Conservation (phyloP, 768 basidiomycete genomes). For the Pseudohyphozyma bogoriensis region DNA sequence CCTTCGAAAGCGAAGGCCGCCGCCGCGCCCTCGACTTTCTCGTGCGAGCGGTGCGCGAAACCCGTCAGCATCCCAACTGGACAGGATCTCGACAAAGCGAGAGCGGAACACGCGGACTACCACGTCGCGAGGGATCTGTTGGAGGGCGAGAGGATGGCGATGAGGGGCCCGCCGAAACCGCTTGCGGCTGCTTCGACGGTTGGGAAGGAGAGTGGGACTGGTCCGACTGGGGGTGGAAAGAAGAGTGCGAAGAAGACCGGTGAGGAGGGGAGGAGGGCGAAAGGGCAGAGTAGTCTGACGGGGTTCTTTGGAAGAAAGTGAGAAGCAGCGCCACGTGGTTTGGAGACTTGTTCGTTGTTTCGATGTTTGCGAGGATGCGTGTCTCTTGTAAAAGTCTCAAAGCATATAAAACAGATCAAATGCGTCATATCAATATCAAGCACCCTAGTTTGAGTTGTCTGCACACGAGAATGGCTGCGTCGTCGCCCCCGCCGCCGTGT, state of each 20-base stretch:
- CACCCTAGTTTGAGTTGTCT: slow-evolving; percentile 18
- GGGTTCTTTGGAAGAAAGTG: slow-evolving; percentile 15
- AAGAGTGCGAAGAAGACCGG: slow-evolving; percentile 40
- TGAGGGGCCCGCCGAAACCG: too few relatives aligned
- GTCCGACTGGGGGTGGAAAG: slow-evolving; percentile 35
- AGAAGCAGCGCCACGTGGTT: too few relatives aligned
- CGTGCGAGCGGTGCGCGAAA: slow-evolving; percentile 39
- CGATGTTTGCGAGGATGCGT: too few relatives aligned
- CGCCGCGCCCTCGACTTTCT: slow-evolving; percentile 42
- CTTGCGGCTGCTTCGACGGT: slow-evolving; percentile 17
- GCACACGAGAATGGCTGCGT: slow-evolving; percentile 20
- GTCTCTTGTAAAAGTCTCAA: too few relatives aligned
- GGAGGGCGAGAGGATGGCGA: slow-evolving; percentile 37
- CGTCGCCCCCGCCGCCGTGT: slow-evolving; percentile 3
- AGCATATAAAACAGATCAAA: too few relatives aligned
- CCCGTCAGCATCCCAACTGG: slow-evolving; percentile 5
- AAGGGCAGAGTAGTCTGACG: slow-evolving; percentile 39
- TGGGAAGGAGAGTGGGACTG: slow-evolving; percentile 8
- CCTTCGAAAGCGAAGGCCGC: background rate
- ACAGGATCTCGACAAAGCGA: too few relatives aligned
- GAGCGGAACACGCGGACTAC: slow-evolving; percentile 71
- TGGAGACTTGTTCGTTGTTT: too few relatives aligned
- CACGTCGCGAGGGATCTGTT: slow-evolving; percentile 76
- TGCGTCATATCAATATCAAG: too few relatives aligned
- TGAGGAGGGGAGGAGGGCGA: slow-evolving; percentile 44